Percentiles rank a stretch among this genome's conserved stretches.
Conservation (phyloP, 768 basidiomycete genomes). For the Macrolepiota dolichaula region DNA sequence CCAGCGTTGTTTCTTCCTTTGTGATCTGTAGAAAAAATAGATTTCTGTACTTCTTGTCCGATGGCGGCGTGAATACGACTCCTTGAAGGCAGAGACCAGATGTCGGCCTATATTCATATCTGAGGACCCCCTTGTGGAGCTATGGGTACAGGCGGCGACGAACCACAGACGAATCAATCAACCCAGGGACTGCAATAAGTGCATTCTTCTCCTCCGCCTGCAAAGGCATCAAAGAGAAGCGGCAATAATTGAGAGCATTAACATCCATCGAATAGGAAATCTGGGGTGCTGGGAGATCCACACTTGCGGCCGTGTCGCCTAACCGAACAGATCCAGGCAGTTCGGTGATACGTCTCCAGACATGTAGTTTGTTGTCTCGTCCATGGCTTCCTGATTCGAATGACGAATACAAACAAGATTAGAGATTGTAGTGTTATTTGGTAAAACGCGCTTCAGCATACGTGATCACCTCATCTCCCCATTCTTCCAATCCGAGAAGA, state of each 20-base stretch:
- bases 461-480: slow-evolving; percentile 69
- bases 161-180: slow-evolving; percentile 85
- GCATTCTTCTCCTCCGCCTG: slow-evolving; percentile 27
- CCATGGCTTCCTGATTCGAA: slow-evolving; percentile 54
- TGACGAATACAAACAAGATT: neutral
- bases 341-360: slow-evolving; percentile 59
- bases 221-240: slow-evolving; percentile 66
- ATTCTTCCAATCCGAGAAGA: slow-evolving; percentile 78
- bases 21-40: slow-evolving; percentile 39
- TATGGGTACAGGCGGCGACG: slow-evolving; percentile 13
- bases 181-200: slow-evolving; percentile 80
- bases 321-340: slow-evolving; percentile 37
- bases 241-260: slow-evolving; percentile 93
- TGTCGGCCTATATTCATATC: slow-evolving; percentile 61
- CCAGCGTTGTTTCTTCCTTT: slow-evolving; percentile 57
- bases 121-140: neutral
- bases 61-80: slow-evolving; percentile 82
- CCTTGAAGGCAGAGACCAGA: slow-evolving; percentile 74
- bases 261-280: slow-evolving; percentile 75
- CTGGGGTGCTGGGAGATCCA: slow-evolving; percentile 45
- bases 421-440: neutral
- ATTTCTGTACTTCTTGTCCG: slow-evolving; percentile 48
- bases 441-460: slow-evolving; percentile 37
- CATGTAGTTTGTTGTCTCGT: slow-evolving; percentile 81
- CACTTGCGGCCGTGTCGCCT: slow-evolving; percentile 55